Conservation (phyloP, 106 monocot genomes). For the Dendrobium nobile region DNA sequence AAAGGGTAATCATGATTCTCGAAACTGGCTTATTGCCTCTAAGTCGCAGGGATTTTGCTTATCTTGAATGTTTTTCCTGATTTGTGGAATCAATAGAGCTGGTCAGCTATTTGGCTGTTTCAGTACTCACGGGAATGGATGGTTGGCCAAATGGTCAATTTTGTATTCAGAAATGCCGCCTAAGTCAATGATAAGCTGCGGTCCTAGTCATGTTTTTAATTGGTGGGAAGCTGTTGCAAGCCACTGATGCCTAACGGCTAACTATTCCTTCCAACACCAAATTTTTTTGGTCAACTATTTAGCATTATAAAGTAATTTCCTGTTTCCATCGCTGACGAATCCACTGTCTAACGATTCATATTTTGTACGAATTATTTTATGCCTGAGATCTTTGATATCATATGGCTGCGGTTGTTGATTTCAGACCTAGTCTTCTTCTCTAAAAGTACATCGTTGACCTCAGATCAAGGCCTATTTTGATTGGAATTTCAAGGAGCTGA, state of each 20-base stretch:
- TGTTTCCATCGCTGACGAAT: not conserved
- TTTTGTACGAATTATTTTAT: not conserved
- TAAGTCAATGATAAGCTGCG: not conserved
- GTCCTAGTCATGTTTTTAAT: not conserved
- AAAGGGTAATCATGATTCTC: not conserved
- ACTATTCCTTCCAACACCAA: too few species aligned
- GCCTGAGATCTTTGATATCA: not conserved
- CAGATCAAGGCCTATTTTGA: not conserved
- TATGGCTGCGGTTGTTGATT: not conserved
- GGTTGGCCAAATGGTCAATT: not conserved
- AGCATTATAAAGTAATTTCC: not conserved
- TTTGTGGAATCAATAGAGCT: not conserved
- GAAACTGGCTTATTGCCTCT: not conserved
- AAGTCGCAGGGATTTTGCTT: not conserved
- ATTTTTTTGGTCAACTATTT: not conserved
- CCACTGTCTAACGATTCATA: not conserved
- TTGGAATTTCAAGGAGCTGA: not conserved
- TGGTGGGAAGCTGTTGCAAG: not conserved
- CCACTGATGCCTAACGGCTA: not conserved
- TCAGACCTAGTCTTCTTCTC: not conserved
- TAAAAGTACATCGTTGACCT: not conserved
- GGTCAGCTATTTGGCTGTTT: not conserved
- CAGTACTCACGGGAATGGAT: not conserved
- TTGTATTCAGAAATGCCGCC: not conserved
- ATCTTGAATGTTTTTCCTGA: not conserved